phyloP scores from a whole-genome alignment of 495 filamentous ascomycete genomes.

The Penicillium cinerascens region DNA sequence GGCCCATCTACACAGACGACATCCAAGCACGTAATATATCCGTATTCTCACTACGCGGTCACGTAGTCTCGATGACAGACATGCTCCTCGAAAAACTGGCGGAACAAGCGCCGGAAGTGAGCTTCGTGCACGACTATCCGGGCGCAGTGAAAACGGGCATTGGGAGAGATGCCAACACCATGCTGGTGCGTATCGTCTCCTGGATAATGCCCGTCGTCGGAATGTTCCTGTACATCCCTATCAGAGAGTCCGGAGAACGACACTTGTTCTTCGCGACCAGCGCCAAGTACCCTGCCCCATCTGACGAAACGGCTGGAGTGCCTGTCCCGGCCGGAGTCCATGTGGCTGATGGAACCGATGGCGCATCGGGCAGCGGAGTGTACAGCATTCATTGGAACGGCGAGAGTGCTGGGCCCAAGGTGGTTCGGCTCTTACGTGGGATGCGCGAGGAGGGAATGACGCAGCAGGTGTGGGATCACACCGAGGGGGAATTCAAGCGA shows the following conservation, averaged over 20 bases:
- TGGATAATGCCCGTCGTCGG: constrained; percentile 20
- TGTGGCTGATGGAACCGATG: constrained; percentile 40
- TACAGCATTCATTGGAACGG: constrained; percentile 49
- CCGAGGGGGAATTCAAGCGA: constrained; percentile 40
- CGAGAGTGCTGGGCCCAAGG: constrained; percentile 30
- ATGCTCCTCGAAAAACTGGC: constrained; percentile 50
- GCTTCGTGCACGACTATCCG: constrained; percentile 7
- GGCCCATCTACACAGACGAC: constrained; percentile 45
- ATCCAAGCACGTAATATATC: constrained; percentile 30
- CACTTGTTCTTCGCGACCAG: constrained; percentile 54
- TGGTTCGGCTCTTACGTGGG: constrained; percentile 31
- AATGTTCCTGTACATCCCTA: constrained; percentile 27
- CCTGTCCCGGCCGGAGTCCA: constrained; percentile 21
- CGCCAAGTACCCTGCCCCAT: constrained; percentile 40
- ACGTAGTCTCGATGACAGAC: constrained; percentile 47
- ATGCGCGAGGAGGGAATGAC: constrained; percentile 41
- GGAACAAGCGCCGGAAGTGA: constrained; percentile 11
- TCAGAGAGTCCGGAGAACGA: constrained; percentile 50
- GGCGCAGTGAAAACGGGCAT: background rate
- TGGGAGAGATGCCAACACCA: constrained; percentile 5
- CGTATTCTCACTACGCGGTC: constrained; percentile 12
- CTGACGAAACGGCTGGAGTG: constrained; percentile 29
- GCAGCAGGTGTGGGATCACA: constrained; percentile 49
- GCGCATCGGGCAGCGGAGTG: constrained; percentile 47
- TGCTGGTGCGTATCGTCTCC: background rate